These are phyloP conservation scores for Acacia concinna DNA, from an alignment of 331 rosid species.

Conservation along the genomic window DNA sequence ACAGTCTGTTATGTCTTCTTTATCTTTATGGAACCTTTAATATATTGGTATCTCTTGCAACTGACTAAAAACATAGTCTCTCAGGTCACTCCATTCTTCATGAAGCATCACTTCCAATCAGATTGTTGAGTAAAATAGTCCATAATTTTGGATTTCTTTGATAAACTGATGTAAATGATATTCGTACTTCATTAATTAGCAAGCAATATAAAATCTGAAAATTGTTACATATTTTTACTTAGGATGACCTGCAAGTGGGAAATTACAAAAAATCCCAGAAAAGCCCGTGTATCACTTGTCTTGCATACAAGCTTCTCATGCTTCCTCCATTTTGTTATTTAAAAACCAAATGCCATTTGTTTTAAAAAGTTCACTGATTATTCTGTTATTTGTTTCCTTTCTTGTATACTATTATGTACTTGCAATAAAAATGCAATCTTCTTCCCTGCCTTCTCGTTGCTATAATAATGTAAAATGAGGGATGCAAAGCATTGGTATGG, in stretches of 20 bases:
- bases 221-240: not conserved
- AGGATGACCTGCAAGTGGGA: not conserved
- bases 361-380: slow-evolving; percentile 10
- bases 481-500: not conserved
- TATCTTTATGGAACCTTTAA: slow-evolving; percentile 4
- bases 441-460: not conserved
- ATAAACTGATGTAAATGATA: slow-evolving; percentile 5
- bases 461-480: not conserved
- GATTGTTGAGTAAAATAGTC: not conserved
- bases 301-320: slow-evolving; percentile 9
- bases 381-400: slow-evolving; percentile 10
- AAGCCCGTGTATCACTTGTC: not conserved
- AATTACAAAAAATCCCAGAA: not conserved
- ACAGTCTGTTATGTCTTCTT: not conserved
- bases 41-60: not conserved
- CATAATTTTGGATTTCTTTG: slow-evolving; percentile 4
- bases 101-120: not conserved
- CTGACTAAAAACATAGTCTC: not conserved
- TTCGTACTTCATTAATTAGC: not conserved
- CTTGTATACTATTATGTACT: not conserved
- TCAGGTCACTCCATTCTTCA: not conserved
- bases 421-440: not conserved
- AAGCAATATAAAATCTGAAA: not conserved
- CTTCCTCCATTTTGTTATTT: not conserved
- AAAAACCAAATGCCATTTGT: not conserved